A percentile compares a stretch with the other conserved stretches of the same genome.
phyloP scores from a whole-genome alignment of 2,329 filamentous ascomycete genomes.

The Xylariomycetidae sp. region DNA sequence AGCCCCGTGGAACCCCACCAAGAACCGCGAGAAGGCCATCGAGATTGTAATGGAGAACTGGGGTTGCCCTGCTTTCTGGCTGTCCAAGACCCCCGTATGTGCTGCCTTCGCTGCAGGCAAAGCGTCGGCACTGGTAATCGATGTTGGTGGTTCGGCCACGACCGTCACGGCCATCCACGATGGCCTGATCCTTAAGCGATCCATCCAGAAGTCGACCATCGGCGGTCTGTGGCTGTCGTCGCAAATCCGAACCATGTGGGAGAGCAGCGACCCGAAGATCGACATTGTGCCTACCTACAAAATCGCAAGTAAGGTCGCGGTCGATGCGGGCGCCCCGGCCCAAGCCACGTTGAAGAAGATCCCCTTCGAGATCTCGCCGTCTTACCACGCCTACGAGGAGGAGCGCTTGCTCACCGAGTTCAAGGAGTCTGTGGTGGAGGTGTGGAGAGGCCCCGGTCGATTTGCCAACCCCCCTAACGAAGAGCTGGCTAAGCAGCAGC shows the following conservation, averaged over 20 bases:
- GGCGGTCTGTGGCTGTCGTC: conserved; percentile 86
- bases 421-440: conserved; percentile 94
- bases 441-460: conserved; percentile 77
- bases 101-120: conserved; percentile 91
- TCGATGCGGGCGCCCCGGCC: conserved; percentile 77
- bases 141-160: conserved; percentile 18
- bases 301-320: conserved; percentile 78
- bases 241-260: conserved; percentile 79
- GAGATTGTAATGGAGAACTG: conserved; percentile 97
- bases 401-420: conserved; percentile 91
- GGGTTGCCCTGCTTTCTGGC: conserved; percentile 91
- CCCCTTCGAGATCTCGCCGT: conserved; percentile 52
- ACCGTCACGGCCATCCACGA: conserved; percentile 70
- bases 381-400: conserved; percentile 80
- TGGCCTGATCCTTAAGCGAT: conserved; percentile 88
- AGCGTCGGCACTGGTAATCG: conserved; percentile 74
- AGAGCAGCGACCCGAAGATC: conserved; percentile 60
- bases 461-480: conserved; percentile 63
- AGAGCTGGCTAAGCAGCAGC: conserved; percentile 65
- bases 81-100: conserved; percentile 82
- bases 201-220: conserved; percentile 75
- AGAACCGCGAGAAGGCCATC: conserved; percentile 87
- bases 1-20: conserved; percentile 83
- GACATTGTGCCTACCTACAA: conserved; percentile 80
- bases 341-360: conserved; percentile 72